Base-by-base conservation (phyloP, 139 green algal genomes). In the Pleodorina starrii region DNA sequence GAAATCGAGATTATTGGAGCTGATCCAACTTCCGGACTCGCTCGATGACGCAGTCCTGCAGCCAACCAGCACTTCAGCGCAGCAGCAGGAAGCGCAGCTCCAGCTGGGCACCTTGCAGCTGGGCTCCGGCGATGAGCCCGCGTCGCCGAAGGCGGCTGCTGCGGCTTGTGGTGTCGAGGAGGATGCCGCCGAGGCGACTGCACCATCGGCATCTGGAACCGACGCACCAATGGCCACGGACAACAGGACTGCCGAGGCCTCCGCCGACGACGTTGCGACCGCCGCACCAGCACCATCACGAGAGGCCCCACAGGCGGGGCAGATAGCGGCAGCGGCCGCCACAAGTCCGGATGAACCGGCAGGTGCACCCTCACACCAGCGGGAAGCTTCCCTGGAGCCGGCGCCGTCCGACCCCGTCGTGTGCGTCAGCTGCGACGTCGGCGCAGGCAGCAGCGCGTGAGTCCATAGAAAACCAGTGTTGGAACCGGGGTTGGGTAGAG, bases 41-140 rank as follows among this genome's bases (percentile, higher is more conserved):
- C 66, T 88, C 1, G 82, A 88, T 17, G 82, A 88, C 29, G 82
- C 82, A 5, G 35, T 88, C 2, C 9, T 88, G 44, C 82, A 88
- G 60, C 81, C 25, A 36, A 5, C 54, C 44, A 14, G 29, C 6
- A 21, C 23, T 5, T 17, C 36, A 3, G 27, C 59, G 11, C 7
- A 25, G 0, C 78, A 85, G 78, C 78, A 71, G 50, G 82, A 88
- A 50, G 82, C 82, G 16, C 63, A 36, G 9, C 63, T 16, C 19
- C 66, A 80, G 66, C 66, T 88, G 19, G 82, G 66, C 32, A 88
- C 82, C 19, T 36, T 88, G 44, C 82, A 88, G 66, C 66, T 88
- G 32, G 82, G 82, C 23, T 69, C 82, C 0, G 44, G 66, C 3
- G 66, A 88, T 40, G 66, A 87, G 10, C 81, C 59, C 27, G 23